phyloP scores from a whole-genome alignment of 768 basidiomycete genomes.

The Holtermannia corniformis region DNA sequence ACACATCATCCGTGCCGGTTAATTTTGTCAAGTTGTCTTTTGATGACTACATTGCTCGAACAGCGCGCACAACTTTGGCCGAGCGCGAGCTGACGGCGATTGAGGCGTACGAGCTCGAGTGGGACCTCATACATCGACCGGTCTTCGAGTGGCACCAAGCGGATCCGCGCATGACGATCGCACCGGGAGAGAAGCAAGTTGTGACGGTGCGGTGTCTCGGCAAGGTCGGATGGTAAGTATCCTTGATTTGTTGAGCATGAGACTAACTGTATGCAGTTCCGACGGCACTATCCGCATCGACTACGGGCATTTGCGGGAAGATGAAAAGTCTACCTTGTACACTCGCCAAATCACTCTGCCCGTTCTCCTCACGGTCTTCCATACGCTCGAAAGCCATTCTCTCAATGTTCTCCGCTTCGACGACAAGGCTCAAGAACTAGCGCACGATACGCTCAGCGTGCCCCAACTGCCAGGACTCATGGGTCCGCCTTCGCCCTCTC shows the following conservation, averaged over 20 bases:
- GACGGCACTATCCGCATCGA: constrained; percentile 71
- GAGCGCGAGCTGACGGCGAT: constrained; percentile 73
- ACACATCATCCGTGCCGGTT: constrained; percentile 69
- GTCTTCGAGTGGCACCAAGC: constrained; percentile 64
- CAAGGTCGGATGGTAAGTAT: constrained; percentile 78
- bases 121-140: constrained; percentile 63
- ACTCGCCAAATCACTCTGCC: constrained; percentile 81
- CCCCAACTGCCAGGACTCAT: too few relatives aligned
- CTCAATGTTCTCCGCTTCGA: constrained; percentile 69
- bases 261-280: constrained; percentile 49
- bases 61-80: constrained; percentile 63
- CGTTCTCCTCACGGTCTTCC: constrained; percentile 85
- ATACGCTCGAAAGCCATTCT: constrained; percentile 76
- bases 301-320: constrained; percentile 57
- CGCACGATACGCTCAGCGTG: too few relatives aligned
- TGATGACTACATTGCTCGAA: constrained; percentile 76
- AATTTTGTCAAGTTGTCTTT: constrained; percentile 80
- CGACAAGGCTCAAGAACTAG: too few relatives aligned
- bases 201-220: constrained; percentile 69
- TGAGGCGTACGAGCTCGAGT: constrained; percentile 84
- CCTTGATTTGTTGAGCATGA: background rate
- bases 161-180: constrained; percentile 49
- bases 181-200: constrained; percentile 61
- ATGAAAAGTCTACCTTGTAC: constrained; percentile 50
- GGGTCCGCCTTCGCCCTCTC: too few relatives aligned